These are phyloP conservation scores for Aspergillus sp. DNA, from an alignment of 2,329 filamentous ascomycete species.

Conservation along the genomic window DNA sequence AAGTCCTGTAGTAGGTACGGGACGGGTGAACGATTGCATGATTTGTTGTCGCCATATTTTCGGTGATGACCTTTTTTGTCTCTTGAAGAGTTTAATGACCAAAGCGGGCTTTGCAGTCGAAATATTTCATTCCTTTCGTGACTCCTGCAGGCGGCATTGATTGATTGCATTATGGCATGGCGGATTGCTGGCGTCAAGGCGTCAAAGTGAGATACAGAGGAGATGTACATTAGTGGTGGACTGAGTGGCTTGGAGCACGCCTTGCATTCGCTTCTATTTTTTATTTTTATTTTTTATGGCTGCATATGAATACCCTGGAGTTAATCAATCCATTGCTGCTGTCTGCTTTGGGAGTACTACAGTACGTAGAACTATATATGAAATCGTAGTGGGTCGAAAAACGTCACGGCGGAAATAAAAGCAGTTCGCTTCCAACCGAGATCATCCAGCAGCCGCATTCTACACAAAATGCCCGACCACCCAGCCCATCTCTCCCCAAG, in stretches of 20 bases:
- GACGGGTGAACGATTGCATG: conserved; percentile 20
- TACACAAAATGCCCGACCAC: conserved; percentile 17
- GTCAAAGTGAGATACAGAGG: too few relatives aligned
- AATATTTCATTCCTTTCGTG: conserved; percentile 6
- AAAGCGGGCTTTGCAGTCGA: conserved; percentile 35
- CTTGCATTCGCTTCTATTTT: background rate
- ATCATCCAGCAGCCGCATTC: too few relatives aligned
- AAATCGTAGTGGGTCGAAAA: too few relatives aligned
- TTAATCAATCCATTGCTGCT: too few relatives aligned
- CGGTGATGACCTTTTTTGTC: conserved; percentile 6
- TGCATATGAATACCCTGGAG: too few relatives aligned
- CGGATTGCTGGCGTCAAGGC: too few relatives aligned
- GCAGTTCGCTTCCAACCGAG: too few relatives aligned
- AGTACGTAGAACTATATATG: too few relatives aligned
- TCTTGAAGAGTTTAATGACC: conserved; percentile 27
- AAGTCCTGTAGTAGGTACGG: conserved; percentile 31
- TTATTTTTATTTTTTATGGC: conserved; percentile 1
- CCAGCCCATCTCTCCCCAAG: conserved; percentile 67
- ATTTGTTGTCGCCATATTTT: conserved; percentile 8
- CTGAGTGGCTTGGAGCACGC: conserved; percentile 13
- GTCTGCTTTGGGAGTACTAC: too few relatives aligned
- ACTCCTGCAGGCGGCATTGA: conserved; percentile 8
- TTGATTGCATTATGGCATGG: conserved; percentile 9
- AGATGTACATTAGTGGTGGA: too few relatives aligned
- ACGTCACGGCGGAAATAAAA: too few relatives aligned